Base-by-base conservation (phyloP, 83 land plant genomes). In the Thuja plicata region DNA sequence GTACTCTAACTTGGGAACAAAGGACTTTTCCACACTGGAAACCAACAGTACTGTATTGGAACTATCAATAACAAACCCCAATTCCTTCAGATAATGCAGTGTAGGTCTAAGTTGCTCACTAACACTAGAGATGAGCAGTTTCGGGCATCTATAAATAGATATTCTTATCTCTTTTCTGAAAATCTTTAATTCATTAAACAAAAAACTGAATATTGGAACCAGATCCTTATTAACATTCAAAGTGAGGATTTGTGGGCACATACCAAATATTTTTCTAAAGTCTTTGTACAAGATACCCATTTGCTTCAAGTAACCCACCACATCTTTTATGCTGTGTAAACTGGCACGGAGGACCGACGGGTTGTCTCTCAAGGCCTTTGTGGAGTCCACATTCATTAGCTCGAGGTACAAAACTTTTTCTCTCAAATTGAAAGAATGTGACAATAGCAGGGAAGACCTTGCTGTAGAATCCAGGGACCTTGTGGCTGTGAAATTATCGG, bases 241-340 rank as follows among this genome's bases (percentile, higher is more conserved):
- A 34, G 95, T 94, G 66, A 95, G 93, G 89, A 95, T 52, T 84
- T 74, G 60, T 45, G 97, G 97, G 87, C 94, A 94, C 94, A 94
- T 92, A 87, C 94, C 94, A 52, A 95, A 87, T 89, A 94, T 93
- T 27, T 89, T 87, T 7, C 60, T 87, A 16, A 95, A 19, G 93
- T 93, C 97, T 55, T 92, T 94, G 48, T 92, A 88, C 41, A 87
- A 91, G 57, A 95, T 87, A 88, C 97, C 97, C 87, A 92, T 95
- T 80, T 92, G 90, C 8, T 85, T 91, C 81, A 95, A 93, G 91
- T 89, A 95, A 88, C 90, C 87, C 89, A 94, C 83, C 60, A 95
- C 89, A 78, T 90, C 86, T 86, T 94, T 91, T 89, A 95, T 94
- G 88, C 93, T 89, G 35, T 89, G 27, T 54, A 95, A 92, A 37